A percentile compares a stretch with the other conserved stretches of the same genome.
Evolutionary conservation across 441 rosid species (phyloP).

Genomic region (Syzygium syzygioides): DNA sequence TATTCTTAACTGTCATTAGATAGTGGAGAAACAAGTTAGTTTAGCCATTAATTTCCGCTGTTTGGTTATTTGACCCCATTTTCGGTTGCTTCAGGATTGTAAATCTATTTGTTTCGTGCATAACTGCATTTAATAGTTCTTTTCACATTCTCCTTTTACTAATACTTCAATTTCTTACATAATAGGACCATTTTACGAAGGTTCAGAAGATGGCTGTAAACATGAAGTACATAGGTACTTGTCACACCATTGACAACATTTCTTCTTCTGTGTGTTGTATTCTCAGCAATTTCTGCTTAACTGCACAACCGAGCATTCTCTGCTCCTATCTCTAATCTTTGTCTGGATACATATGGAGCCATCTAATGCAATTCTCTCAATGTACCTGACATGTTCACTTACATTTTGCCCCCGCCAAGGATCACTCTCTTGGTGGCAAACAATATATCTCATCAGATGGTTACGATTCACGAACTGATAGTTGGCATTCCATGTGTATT

Average conservation of each 20-base stretch:
- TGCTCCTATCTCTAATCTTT: background rate
- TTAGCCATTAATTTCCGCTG: background rate
- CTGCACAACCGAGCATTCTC: background rate
- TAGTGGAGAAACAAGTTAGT: background rate
- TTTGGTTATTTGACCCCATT: background rate
- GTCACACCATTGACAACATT: background rate
- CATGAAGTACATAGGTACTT: conserved; percentile 88
- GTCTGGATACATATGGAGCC: background rate
- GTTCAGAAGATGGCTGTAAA: conserved; percentile 58
- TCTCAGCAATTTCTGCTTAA: background rate
- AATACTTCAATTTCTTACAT: background rate
- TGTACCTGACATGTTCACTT: background rate
- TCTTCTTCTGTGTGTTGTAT: background rate
- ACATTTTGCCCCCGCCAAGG: background rate
- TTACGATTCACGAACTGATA: background rate
- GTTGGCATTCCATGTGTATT: background rate
- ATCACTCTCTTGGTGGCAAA: background rate
- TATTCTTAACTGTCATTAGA: background rate
- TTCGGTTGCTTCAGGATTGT: background rate
- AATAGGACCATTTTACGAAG: conserved; percentile 72
- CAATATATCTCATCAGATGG: background rate
- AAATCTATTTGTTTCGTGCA: background rate
- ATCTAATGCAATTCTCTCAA: background rate
- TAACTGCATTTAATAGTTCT: background rate
- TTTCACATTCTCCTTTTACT: background rate